phyloP scores from a whole-genome alignment of 495 filamentous ascomycete genomes.

The Aspergillus leporis region DNA sequence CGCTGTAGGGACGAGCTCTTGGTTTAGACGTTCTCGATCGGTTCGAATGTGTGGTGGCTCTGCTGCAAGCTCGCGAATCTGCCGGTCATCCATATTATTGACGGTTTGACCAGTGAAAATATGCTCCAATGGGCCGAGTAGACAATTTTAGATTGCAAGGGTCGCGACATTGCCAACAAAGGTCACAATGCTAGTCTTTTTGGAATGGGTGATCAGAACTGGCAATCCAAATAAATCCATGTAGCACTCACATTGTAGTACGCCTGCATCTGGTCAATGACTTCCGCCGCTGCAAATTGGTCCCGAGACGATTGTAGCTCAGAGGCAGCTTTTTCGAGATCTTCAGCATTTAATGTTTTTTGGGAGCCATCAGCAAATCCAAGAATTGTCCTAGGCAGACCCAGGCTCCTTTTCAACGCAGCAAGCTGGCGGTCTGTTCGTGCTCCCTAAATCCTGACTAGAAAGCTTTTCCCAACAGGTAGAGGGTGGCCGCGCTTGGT shows the following conservation, averaged over 20 bases:
- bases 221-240: background rate
- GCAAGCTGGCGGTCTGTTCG: constrained; percentile 22
- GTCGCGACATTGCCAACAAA: constrained; percentile 64
- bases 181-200: constrained; percentile 57
- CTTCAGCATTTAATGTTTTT: background rate
- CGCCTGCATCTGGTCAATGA: constrained; percentile 36
- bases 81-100: constrained; percentile 28
- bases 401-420: constrained; percentile 6
- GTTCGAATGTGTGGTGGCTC: constrained; percentile 17
- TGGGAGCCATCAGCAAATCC: background rate
- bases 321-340: constrained; percentile 6
- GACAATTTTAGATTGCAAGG: constrained; percentile 59
- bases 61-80: constrained; percentile 21
- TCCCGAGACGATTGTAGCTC: constrained; percentile 11
- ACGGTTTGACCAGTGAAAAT: constrained; percentile 34
- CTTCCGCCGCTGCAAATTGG: constrained; percentile 22
- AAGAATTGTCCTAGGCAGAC: background rate
- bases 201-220: background rate
- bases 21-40: constrained; percentile 10
- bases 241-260: constrained; percentile 36
- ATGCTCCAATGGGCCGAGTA: constrained; percentile 38
- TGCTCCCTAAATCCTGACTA: constrained; percentile 28
- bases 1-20: constrained; percentile 4
- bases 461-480: constrained; percentile 42
- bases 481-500: constrained; percentile 46